Percentiles rank a stretch among this genome's conserved stretches.
Evolutionary conservation across 2,329 filamentous ascomycete species (phyloP).

Genomic region (Cytospora chrysosperma): DNA sequence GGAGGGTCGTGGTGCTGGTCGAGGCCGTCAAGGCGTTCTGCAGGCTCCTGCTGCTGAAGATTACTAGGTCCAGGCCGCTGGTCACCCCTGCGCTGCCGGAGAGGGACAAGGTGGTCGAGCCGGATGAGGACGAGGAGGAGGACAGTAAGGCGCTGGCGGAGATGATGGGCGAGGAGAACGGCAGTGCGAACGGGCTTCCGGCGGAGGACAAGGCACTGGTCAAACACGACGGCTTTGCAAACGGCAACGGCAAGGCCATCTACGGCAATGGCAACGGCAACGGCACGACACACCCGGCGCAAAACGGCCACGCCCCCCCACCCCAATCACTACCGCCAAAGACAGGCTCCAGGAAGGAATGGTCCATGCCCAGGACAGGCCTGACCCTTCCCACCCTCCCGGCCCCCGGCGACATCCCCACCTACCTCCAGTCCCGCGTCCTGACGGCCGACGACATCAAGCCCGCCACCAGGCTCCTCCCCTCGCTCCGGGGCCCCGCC

Average conservation of each 20-base stretch:
- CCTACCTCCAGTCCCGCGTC: constrained; percentile 85
- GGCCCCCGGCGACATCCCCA: constrained; percentile 75
- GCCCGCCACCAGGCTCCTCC: constrained; percentile 81
- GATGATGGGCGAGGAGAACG: constrained; percentile 42
- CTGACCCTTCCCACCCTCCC: constrained; percentile 82
- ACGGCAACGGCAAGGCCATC: background rate
- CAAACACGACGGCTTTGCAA: constrained; percentile 15
- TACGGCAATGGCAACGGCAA: constrained; percentile 17
- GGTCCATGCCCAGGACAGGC: constrained; percentile 94
- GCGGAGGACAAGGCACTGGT: constrained; percentile 26
- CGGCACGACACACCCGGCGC: constrained; percentile 14
- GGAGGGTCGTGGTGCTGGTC: constrained; percentile 82
- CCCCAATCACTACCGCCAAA: constrained; percentile 1
- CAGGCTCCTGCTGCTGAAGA: constrained; percentile 72
- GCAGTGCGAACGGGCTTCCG: constrained; percentile 41
- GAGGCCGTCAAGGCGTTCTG: constrained; percentile 87
- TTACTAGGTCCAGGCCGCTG: constrained; percentile 80
- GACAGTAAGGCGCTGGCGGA: constrained; percentile 43
- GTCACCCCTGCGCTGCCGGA: constrained; percentile 84
- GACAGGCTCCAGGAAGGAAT: constrained; percentile 54
- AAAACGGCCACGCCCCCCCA: constrained; percentile 27
- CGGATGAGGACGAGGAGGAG: constrained; percentile 49
- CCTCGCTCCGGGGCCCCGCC: constrained; percentile 69
- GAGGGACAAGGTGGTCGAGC: constrained; percentile 71
- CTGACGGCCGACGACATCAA: constrained; percentile 97